Conservation (phyloP, 768 basidiomycete species). For the Serendipita sp. region DNA sequence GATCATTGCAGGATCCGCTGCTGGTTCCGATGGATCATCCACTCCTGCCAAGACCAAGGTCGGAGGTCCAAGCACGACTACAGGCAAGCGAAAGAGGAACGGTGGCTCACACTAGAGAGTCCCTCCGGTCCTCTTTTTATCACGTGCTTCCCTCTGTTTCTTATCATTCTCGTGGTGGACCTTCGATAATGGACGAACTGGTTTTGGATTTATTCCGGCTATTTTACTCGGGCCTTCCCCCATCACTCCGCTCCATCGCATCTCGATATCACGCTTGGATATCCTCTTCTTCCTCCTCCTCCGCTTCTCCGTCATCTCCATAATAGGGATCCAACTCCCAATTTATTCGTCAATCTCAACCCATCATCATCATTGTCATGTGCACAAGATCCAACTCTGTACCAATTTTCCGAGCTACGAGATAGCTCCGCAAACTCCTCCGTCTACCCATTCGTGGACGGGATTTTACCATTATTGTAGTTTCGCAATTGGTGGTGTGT, state of each 20-base stretch:
- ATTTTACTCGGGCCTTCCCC: too few species aligned
- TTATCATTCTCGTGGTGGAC: neutral
- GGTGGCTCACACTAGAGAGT: neutral
- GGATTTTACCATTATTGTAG: too few species aligned
- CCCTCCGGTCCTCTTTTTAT: neutral
- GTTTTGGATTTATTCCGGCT: too few species aligned
- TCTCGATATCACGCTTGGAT: too few species aligned
- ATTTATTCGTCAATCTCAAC: neutral
- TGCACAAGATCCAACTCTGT: neutral
- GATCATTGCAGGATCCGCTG: neutral
- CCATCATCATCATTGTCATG: neutral
- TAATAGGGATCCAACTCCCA: neutral
- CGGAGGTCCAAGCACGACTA: neutral
- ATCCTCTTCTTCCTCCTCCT: too few species aligned
- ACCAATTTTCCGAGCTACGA: neutral
- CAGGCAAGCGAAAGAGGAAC: neutral
- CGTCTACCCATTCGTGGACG: too few species aligned
- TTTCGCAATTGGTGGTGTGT: too few species aligned
- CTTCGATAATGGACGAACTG: too few species aligned
- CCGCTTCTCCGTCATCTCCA: too few species aligned
- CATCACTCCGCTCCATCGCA: too few species aligned
- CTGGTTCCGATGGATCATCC: neutral
- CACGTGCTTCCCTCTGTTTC: neutral
- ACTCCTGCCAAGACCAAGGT: neutral
- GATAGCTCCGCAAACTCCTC: too few species aligned